Evolutionary conservation across 257 asterid species (phyloP), one percentile per base, ranked within the genome.

Genomic region (Striga asiatica): DNA sequence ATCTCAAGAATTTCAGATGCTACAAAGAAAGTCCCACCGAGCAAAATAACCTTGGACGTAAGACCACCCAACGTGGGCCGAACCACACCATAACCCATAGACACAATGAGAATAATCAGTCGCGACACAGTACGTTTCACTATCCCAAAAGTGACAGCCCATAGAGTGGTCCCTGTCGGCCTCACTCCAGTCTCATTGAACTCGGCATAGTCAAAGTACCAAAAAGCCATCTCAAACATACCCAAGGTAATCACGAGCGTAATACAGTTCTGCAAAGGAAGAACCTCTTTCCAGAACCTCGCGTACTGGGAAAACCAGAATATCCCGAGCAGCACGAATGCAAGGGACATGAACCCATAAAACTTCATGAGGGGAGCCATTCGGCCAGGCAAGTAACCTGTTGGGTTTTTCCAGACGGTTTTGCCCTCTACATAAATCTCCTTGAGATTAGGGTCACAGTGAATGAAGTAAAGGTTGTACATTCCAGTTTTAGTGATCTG

Each of bases 31-130:
- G 95, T 88, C 56, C 81, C 95, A 27, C 99, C 96, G 57, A 92
- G 94, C 74, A 81, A 64, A 62, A 88, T 71, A 64, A 92, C 97
- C 75, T 83, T 88, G 23, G 87, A 84, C n/a, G 93, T 82, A 43
- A 92, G 88, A 64, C 99, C 97, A 64, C 99, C 95, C 60, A 92
- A 67, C 50, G 97, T 88, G 24, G 97, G 97, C 59, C 95, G 74
- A 54, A 92, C 95, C 52, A 92, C 99, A 73, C 99, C 97, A 47
- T 76, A 88, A 50, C 99, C 99, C 99, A 92, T 92, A 46, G 99
- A 75, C 50, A 92, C 99, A 51, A 76, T 81, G 66, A 92, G 81
- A 66, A 92, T 74, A 61, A 92, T 67, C 62, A 85, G 60, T 29
- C 94, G 82, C 16, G 97, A 83, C 41, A 92, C 74, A 4, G 97